These are phyloP conservation scores for Stephanodiscus minutulus DNA, from an alignment of 108 stramenopile genomes.

Conservation along the genomic window DNA sequence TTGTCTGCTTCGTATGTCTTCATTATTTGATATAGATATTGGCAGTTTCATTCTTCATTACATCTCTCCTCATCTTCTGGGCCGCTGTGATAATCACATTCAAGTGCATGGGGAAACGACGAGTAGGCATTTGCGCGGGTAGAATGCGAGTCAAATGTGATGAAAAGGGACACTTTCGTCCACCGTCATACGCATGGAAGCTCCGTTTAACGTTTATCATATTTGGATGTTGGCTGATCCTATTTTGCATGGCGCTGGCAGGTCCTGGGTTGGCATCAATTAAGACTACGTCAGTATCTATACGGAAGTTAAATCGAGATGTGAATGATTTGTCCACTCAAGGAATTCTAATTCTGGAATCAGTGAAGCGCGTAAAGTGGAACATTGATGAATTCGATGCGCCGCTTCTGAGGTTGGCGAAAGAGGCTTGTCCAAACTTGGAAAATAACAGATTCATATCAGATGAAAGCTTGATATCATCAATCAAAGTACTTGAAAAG, in stretches of 20 bases:
- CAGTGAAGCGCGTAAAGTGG: slow-evolving; percentile 22
- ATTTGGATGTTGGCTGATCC: slow-evolving; percentile 17
- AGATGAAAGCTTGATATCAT: too few relatives aligned
- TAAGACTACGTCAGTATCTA: slow-evolving; percentile 9
- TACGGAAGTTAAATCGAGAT: slow-evolving; percentile 30
- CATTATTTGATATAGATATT: not conserved
- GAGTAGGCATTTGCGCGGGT: slow-evolving; percentile 28
- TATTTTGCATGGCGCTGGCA: slow-evolving; percentile 15
- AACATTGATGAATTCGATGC: slow-evolving; percentile 32
- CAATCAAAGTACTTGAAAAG: slow-evolving; percentile 8
- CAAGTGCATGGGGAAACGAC: slow-evolving; percentile 33
- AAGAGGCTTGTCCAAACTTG: slow-evolving; percentile 33
- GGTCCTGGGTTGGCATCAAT: slow-evolving; percentile 26
- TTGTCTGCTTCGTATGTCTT: not conserved
- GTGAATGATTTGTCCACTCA: slow-evolving; percentile 29
- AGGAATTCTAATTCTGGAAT: slow-evolving; percentile 41
- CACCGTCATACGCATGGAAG: slow-evolving; percentile 34
- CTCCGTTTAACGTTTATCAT: slow-evolving; percentile 35
- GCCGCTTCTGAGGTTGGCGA: slow-evolving; percentile 20
- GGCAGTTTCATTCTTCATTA: slow-evolving; percentile 38
- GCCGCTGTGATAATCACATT: slow-evolving; percentile 20
- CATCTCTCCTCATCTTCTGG: slow-evolving; percentile 39
- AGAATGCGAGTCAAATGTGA: slow-evolving; percentile 31
- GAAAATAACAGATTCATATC: not conserved
- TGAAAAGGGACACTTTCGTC: slow-evolving; percentile 28